Conservation (phyloP, 768 basidiomycete species). For the Hebeloma cylindrosporum region DNA sequence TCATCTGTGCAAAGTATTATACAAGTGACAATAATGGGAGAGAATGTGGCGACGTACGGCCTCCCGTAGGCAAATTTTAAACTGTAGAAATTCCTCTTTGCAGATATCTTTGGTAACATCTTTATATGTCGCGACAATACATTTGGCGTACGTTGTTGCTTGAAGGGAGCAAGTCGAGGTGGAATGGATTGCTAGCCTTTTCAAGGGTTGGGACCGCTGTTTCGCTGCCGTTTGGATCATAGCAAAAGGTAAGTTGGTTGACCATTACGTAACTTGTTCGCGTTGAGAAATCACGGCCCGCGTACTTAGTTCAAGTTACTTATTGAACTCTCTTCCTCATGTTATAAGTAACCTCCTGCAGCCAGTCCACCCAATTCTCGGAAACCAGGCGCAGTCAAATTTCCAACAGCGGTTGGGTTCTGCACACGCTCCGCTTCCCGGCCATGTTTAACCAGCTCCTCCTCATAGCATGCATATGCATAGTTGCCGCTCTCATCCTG, state of each 20-base stretch:
- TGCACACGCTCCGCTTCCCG: neutral
- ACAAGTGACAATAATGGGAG: neutral
- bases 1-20: slow-evolving; percentile 20
- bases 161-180: slow-evolving; percentile 71
- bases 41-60: slow-evolving; percentile 52
- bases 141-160: slow-evolving; percentile 84
- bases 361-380: no score
- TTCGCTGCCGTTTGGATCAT: slow-evolving; percentile 21
- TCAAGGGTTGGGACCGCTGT: slow-evolving; percentile 48
- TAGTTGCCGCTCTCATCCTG: slow-evolving; percentile 55
- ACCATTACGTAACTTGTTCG: no score
- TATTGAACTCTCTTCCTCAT: no score
- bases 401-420: neutral
- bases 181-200: slow-evolving; percentile 66
- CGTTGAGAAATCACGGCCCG: no score
- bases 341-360: no score
- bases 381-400: neutral
- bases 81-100: slow-evolving; percentile 78
- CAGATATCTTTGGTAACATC: slow-evolving; percentile 87
- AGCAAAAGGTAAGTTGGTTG: neutral
- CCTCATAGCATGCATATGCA: slow-evolving; percentile 62
- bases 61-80: slow-evolving; percentile 77
- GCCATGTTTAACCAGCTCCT: slow-evolving; percentile 60
- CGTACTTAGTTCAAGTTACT: no score
- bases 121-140: slow-evolving; percentile 77